Evolutionary conservation across 805 yeast genomes (phyloP).

Genomic region (Candida rishiriensis): DNA sequence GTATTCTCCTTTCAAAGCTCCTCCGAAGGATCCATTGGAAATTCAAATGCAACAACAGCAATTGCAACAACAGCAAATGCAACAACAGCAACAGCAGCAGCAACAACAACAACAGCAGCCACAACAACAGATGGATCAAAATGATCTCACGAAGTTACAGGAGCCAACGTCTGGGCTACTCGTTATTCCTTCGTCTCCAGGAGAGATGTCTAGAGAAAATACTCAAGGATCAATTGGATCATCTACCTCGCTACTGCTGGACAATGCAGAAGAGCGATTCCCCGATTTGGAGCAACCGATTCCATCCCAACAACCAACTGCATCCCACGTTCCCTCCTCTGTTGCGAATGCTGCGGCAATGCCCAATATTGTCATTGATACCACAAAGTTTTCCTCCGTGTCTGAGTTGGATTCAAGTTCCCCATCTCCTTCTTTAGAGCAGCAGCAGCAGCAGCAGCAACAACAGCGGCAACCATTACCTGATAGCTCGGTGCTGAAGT

Average conservation of each 20-base stretch:
- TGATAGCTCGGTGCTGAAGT: not conserved
- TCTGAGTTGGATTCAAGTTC: not conserved
- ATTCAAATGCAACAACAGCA: constrained; percentile 37
- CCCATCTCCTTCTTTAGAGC: not conserved
- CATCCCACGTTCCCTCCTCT: not conserved
- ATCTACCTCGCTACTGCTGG: constrained; percentile 20
- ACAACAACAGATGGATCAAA: constrained; percentile 17
- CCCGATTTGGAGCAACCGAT: constrained; percentile 24
- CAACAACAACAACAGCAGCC: constrained; percentile 21
- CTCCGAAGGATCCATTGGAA: constrained; percentile 41
- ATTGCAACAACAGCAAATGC: constrained; percentile 21
- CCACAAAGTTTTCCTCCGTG: not conserved
- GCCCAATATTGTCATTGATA: constrained; percentile 13
- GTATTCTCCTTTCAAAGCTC: constrained; percentile 30
- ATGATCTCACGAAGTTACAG: constrained; percentile 8
- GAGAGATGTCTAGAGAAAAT: constrained; percentile 2
- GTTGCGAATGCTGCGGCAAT: not conserved
- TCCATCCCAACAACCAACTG: not conserved
- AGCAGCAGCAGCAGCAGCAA: not conserved
- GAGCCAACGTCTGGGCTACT: constrained; percentile 7
- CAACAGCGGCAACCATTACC: constrained; percentile 1
- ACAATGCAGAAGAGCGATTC: constrained; percentile 46
- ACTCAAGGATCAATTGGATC: constrained; percentile 1
- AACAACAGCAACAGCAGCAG: constrained; percentile 37
- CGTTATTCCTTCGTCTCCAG: constrained; percentile 20